Conservation (phyloP, 352 stramenopile species). For the Phytophthora kernoviae region DNA sequence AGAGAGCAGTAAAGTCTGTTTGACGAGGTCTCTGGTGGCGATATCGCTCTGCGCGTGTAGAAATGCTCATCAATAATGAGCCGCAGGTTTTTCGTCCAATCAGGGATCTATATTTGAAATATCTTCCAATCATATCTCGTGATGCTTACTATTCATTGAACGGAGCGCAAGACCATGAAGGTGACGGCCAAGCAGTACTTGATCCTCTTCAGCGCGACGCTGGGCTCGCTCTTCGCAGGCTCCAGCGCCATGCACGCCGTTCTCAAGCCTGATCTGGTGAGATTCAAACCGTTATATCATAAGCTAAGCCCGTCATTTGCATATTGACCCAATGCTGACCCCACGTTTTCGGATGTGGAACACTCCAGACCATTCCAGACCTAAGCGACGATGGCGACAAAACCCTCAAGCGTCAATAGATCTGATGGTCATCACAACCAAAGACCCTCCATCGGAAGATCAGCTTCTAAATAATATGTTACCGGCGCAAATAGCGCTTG, state of each 20-base stretch:
- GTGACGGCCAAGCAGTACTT: slow-evolving; percentile 79
- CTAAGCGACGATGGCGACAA: slow-evolving; percentile 25
- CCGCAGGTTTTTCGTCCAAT: slow-evolving; percentile 29
- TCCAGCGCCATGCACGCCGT: slow-evolving; percentile 86
- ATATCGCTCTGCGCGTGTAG: neutral
- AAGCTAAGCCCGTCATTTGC: too few species aligned
- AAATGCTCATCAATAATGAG: slow-evolving; percentile 11
- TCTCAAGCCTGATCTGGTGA: slow-evolving; percentile 81
- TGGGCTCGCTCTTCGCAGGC: slow-evolving; percentile 83
- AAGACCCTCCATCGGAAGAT: neutral
- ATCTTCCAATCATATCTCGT: slow-evolving; percentile 17
- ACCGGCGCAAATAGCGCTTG: slow-evolving; percentile 14
- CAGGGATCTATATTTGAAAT: neutral
- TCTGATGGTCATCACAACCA: neutral
- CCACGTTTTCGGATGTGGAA: too few species aligned
- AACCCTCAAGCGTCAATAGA: slow-evolving; percentile 19
- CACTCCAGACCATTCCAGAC: slow-evolving; percentile 70
- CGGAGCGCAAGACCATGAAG: slow-evolving; percentile 42
- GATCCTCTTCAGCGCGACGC: slow-evolving; percentile 66
- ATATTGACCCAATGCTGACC: too few species aligned
- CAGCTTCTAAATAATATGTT: slow-evolving; percentile 35
- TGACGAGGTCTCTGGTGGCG: too few species aligned
- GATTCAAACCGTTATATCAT: slow-evolving; percentile 7
- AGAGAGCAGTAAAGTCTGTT: neutral
- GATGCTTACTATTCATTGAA: slow-evolving; percentile 3